Evolutionary conservation across 2,329 filamentous ascomycete species (phyloP).

Genomic region (Phyllosticta ampelicida): DNA sequence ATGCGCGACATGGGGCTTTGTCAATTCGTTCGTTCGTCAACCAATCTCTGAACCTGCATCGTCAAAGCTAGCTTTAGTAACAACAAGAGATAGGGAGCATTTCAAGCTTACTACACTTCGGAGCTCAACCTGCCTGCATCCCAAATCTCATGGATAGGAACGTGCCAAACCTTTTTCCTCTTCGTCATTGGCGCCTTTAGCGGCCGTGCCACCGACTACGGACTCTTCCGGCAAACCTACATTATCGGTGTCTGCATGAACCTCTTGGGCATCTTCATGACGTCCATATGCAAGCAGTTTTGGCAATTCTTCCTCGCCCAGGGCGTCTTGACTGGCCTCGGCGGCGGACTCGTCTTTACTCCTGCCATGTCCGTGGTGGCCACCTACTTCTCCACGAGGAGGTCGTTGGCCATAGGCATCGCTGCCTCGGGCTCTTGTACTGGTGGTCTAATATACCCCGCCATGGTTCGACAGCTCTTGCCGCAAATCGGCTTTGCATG

Average conservation of each 20-base stretch:
- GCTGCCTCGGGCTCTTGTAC: slow-evolving; percentile 49
- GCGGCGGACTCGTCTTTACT: slow-evolving; percentile 25
- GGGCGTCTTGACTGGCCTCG: slow-evolving; percentile 24
- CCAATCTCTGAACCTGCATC: neutral
- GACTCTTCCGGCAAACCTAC: slow-evolving; percentile 37
- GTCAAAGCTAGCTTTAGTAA: neutral
- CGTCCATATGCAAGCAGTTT: slow-evolving; percentile 36
- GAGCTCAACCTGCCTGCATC: slow-evolving; percentile 24
- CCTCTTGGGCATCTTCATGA: slow-evolving; percentile 42
- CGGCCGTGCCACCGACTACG: slow-evolving; percentile 42
- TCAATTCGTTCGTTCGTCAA: slow-evolving; percentile 20
- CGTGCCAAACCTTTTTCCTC: slow-evolving; percentile 40
- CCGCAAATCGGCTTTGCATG: slow-evolving; percentile 52
- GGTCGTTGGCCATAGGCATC: slow-evolving; percentile 49
- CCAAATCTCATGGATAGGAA: slow-evolving; percentile 43
- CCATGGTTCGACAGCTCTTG: slow-evolving; percentile 43
- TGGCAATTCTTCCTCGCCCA: slow-evolving; percentile 35
- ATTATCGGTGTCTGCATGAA: slow-evolving; percentile 34
- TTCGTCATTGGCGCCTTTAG: slow-evolving; percentile 42
- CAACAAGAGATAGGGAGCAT: slow-evolving; percentile 15
- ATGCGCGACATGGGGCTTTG: slow-evolving; percentile 28
- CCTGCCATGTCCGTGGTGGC: slow-evolving; percentile 22
- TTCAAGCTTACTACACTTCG: slow-evolving; percentile 26
- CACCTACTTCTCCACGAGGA: slow-evolving; percentile 52
- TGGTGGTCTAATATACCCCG: slow-evolving; percentile 54